Evolutionary conservation across 2,329 filamentous ascomycete species (phyloP).

Genomic region (Penicillium nordicum): DNA sequence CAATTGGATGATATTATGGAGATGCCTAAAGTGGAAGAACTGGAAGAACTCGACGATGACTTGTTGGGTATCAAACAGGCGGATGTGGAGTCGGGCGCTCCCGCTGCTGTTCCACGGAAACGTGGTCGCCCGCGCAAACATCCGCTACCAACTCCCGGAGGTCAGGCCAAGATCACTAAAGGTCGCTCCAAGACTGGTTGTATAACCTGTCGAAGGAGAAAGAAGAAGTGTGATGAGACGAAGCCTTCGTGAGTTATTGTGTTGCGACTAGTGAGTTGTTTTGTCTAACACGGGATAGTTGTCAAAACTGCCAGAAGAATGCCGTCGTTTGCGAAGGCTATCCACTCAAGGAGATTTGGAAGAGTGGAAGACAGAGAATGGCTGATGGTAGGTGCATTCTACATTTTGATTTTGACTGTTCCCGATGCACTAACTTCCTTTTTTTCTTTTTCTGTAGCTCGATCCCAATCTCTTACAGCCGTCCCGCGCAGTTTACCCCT

Average conservation of each 20-base stretch:
- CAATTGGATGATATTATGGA: slow-evolving; percentile 34
- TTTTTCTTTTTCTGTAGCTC: slow-evolving; percentile 19
- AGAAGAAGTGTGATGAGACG: slow-evolving; percentile 57
- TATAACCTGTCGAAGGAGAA: slow-evolving; percentile 57
- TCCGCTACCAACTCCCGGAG: slow-evolving; percentile 59
- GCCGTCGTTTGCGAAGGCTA: slow-evolving; percentile 89
- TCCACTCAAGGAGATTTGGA: slow-evolving; percentile 81
- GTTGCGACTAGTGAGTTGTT: background rate
- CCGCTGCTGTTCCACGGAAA: slow-evolving; percentile 51
- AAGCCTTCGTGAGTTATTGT: slow-evolving; percentile 39
- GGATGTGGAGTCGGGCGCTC: slow-evolving; percentile 32
- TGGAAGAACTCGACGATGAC: slow-evolving; percentile 51
- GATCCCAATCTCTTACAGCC: slow-evolving; percentile 31
- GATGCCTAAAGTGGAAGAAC: slow-evolving; percentile 54
- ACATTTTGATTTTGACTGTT: background rate
- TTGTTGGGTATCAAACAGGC: slow-evolving; percentile 32
- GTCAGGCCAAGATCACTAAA: slow-evolving; percentile 69
- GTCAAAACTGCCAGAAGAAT: slow-evolving; percentile 85
- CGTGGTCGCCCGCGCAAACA: slow-evolving; percentile 81
- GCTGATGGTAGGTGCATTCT: slow-evolving; percentile 55
- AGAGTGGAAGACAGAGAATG: slow-evolving; percentile 72
- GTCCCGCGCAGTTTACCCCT: slow-evolving; percentile 49
- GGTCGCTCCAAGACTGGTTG: slow-evolving; percentile 61
- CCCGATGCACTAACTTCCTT: slow-evolving; percentile 10
- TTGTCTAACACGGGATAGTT: slow-evolving; percentile 20